These are phyloP conservation scores for Teratosphaeria viscida DNA, from an alignment of 2,329 filamentous ascomycete species.

Conservation along the genomic window DNA sequence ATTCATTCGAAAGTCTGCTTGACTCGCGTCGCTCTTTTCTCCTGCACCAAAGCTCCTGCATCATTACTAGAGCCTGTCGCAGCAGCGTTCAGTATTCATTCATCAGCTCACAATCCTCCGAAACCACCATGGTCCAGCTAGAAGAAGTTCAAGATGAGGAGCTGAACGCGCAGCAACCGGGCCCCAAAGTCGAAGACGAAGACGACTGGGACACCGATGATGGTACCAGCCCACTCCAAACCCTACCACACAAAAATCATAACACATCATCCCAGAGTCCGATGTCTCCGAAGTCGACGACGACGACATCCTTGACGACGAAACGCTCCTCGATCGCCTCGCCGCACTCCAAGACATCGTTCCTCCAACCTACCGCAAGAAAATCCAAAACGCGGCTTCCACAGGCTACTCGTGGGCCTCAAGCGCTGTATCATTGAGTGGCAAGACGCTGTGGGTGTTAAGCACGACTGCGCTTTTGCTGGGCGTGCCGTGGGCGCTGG, in stretches of 20 bases:
- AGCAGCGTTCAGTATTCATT: not conserved
- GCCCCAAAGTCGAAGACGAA: slow-evolving; percentile 53
- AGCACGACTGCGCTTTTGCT: slow-evolving; percentile 81
- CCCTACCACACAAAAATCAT: not conserved
- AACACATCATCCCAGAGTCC: slow-evolving; percentile 47
- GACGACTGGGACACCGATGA: slow-evolving; percentile 85
- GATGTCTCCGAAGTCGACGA: slow-evolving; percentile 64
- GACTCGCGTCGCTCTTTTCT: not conserved
- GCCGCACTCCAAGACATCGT: slow-evolving; percentile 36
- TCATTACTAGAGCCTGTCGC: not conserved
- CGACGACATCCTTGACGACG: slow-evolving; percentile 43
- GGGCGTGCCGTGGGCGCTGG: slow-evolving; percentile 86
- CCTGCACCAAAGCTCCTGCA: not conserved
- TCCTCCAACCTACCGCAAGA: slow-evolving; percentile 34
- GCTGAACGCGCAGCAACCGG: slow-evolving; percentile 63
- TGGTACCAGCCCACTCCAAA: slow-evolving; percentile 45
- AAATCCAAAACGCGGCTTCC: slow-evolving; percentile 32
- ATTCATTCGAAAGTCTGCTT: too few relatives aligned
- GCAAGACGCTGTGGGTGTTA: slow-evolving; percentile 83
- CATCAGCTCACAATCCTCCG: not conserved
- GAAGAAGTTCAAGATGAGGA: slow-evolving; percentile 96
- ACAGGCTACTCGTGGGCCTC: slow-evolving; percentile 48
- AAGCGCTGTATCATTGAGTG: slow-evolving; percentile 57
- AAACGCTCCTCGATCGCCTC: slow-evolving; percentile 33
- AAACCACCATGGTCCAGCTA: slow-evolving; percentile 76